Base-by-base conservation (phyloP, 139 green algal genomes). In the Micractinium sp. region DNA sequence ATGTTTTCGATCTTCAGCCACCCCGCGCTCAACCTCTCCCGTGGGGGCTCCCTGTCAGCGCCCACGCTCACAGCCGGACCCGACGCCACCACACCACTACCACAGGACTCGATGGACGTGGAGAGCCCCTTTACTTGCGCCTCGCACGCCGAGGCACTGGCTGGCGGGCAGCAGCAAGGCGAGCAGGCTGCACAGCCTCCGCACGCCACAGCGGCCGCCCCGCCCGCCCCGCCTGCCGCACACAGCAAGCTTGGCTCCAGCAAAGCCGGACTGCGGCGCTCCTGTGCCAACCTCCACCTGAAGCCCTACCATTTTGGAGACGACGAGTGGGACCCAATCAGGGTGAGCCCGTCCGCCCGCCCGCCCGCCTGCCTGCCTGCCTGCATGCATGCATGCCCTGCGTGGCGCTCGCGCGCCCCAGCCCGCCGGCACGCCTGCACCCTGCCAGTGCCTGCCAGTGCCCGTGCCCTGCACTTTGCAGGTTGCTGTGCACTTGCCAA, bases 251-350 rank as follows among this genome's bases (percentile, higher is more conserved):
- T 38, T 33, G 15, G 67, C 27, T 75, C 31, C 71, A 38, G 71
- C 31, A 14, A 77, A 27, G 47, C 5, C 29, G 71, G 29, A 27
- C 71, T 77, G 71, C 71, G 31, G 31, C 29, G 71, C 29, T 38
- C 71, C 14, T 23, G 71, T 27, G 71, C 31, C 71, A 31, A 56
- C 47, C 47, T 33, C 2, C 71, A 77, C 31, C 71, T 83, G 22
- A 83, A 83, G 78, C 33, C 39, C 18, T 41, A 83, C 27, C 39
- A 66, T 20, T 39, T 47, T 9, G 47, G 47, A 19, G 78, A 83
- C 39, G 38, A 60, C 78, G 78, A 61, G 39, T 83, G 78, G 78
- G 78, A 83, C 25, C 78, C 78, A 3, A 83, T 83, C 29, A 33
- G 63, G 3, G 78, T 83, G 33, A 83, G 78, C 78, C 23, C 25